These are phyloP conservation scores for Musa acuminata DNA, from an alignment of 176 grass and related monocot species.

Conservation along the genomic window DNA sequence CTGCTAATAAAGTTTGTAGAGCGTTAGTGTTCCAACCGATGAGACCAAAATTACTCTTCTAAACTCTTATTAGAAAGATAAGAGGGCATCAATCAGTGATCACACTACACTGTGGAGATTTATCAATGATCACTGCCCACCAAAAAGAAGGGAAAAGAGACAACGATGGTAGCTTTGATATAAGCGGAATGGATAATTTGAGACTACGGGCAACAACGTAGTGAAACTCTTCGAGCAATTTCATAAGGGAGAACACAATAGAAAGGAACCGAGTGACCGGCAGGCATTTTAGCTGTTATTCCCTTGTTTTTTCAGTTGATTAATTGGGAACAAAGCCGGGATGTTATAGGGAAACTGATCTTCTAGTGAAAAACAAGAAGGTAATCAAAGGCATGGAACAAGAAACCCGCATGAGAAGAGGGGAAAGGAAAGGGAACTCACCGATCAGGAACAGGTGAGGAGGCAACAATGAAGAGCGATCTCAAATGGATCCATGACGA, in stretches of 20 bases:
- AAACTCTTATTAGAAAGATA: neutral
- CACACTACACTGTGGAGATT: neutral
- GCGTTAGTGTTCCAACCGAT: too few relatives aligned
- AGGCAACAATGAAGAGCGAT: slow-evolving; percentile 17
- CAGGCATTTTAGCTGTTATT: neutral
- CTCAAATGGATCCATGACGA: slow-evolving; percentile 17
- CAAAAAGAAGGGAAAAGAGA: neutral
- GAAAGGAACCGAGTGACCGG: neutral
- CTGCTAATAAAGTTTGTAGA: too few relatives aligned
- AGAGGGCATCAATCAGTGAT: neutral
- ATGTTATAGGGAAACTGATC: neutral
- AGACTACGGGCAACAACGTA: neutral
- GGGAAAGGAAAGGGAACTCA: slow-evolving; percentile 8
- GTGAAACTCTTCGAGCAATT: neutral
- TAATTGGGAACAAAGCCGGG: neutral
- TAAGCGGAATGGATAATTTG: neutral
- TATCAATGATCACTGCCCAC: neutral
- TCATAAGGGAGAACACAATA: neutral
- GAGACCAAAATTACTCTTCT: too few relatives aligned
- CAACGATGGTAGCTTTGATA: neutral
- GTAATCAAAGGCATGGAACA: neutral
- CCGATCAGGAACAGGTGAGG: slow-evolving; percentile 25
- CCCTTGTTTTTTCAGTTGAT: neutral
- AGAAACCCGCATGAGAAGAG: too few relatives aligned
- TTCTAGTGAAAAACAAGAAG: neutral